Evolutionary conservation across 768 basidiomycete genomes (phyloP), one percentile per base, ranked within the genome.

Genomic region (Agaricus bisporus): DNA sequence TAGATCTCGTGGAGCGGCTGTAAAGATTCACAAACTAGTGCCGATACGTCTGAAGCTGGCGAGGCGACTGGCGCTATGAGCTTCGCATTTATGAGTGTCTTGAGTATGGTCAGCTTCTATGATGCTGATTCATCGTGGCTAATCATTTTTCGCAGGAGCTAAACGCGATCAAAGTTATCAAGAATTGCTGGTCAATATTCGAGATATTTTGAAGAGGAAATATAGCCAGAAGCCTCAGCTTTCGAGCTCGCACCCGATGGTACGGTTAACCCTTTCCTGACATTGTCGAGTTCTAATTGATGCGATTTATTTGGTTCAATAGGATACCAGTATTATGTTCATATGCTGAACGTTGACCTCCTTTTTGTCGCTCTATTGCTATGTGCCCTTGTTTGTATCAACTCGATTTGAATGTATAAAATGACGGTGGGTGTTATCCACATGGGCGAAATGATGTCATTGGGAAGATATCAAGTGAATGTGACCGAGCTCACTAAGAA

Each of bases 1-100:
- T 50, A 90, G 88, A 86, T 90, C n/a, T 85, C 84, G n/a, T 90
- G 83, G 79, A 86, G 85, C 63, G 88, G 86, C 25, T 88, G 88
- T 66, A 86, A 86, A 58, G 88, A 90, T 64, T 75, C 81, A 14
- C 86, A 90, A 65, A 90, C 86, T n/a, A 89, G 87, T 59, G 88
- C 88, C 15, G 88, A 91, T 61, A 80, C 86, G 3, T 70, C 73
- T 39, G 84, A 89, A 63, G 71, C 75, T 10, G 86, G 86, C 3
- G 67, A 75, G 28, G 85, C 80, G 7, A 84, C 83, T 5, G 88
- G 88, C 44, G 88, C 88, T 6, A 91, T 91, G 88, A 88, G 83
- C 67, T 83, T 74, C 63, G 71, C 86, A 0, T 86, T 88, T 64
- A 77, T 85, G 45, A 63, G 71, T 35, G 76, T 72, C 14, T 68